phyloP scores from a whole-genome alignment of 192 early-diverging fungal species.

The Coemansia furcata region DNA sequence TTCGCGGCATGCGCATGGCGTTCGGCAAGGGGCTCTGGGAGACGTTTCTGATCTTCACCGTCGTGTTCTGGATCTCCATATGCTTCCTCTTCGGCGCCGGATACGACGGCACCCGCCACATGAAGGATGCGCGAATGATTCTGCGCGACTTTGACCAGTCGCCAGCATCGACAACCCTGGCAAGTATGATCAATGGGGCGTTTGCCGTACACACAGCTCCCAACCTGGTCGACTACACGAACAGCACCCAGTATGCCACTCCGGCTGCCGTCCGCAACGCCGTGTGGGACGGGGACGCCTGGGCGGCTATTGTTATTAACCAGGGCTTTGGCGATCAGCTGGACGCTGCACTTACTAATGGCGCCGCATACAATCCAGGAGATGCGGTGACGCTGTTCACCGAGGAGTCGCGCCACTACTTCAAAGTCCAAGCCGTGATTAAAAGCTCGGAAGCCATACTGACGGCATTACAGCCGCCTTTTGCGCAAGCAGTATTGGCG shows the following conservation, averaged over 20 bases:
- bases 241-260: slow-evolving; percentile 1
- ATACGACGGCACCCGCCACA: slow-evolving; percentile 45
- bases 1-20: slow-evolving; percentile 42
- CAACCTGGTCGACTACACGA: slow-evolving; percentile 15
- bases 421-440: slow-evolving; percentile 22
- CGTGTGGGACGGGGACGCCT: slow-evolving; percentile 42
- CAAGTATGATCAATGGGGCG: slow-evolving; percentile 19
- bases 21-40: slow-evolving; percentile 47
- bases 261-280: slow-evolving; percentile 17
- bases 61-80: slow-evolving; percentile 49
- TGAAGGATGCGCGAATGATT: slow-evolving; percentile 30
- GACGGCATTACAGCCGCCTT: slow-evolving; percentile 21
- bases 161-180: slow-evolving; percentile 5
- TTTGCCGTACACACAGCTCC: slow-evolving; percentile 16
- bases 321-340: slow-evolving; percentile 43
- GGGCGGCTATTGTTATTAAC: slow-evolving; percentile 41
- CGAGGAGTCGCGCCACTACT: slow-evolving; percentile 48
- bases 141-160: slow-evolving; percentile 43
- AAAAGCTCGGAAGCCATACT: slow-evolving; percentile 12
- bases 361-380: slow-evolving; percentile 25
- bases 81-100: slow-evolving; percentile 46
- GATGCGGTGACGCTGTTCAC: slow-evolving; percentile 28
- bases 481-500: slow-evolving; percentile 26
- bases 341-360: slow-evolving; percentile 15
- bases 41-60: slow-evolving; percentile 32